Conservation (phyloP, 1,284 basidiomycete genomes). For the Salmacisia buchloeana region DNA sequence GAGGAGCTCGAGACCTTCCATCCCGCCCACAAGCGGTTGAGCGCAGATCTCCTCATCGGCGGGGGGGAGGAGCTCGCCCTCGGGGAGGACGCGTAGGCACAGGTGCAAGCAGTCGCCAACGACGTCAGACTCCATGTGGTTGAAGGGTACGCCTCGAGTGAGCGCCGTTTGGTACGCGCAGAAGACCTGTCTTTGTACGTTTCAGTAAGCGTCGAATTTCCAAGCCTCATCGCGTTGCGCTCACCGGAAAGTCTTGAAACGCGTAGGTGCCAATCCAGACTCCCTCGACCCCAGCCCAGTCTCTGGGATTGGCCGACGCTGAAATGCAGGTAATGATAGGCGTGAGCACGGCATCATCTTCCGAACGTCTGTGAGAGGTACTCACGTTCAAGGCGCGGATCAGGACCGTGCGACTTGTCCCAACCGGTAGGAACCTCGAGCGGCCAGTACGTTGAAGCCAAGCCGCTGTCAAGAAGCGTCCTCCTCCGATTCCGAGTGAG, state of each 20-base stretch:
- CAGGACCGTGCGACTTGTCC: conserved; percentile 2
- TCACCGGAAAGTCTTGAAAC: conserved; percentile 1
- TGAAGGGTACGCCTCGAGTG: not conserved
- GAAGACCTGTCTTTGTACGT: not conserved
- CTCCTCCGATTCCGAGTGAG: not conserved
- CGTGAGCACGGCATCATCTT: not conserved
- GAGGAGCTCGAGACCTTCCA: not conserved
- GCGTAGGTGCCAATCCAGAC: conserved; percentile 2
- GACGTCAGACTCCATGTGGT: not conserved
- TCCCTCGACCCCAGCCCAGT: conserved; percentile 1
- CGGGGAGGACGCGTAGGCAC: not conserved
- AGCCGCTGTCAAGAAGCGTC: not conserved
- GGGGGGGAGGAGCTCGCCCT: not conserved
- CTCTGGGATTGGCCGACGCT: not conserved
- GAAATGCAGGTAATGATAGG: not conserved
- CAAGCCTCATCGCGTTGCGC: not conserved
- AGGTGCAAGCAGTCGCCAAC: not conserved
- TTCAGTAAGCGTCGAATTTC: not conserved
- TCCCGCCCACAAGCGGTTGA: not conserved
- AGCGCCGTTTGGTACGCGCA: not conserved
- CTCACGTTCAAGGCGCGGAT: not conserved
- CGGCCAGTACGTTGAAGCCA: not conserved
- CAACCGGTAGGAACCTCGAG: not conserved
- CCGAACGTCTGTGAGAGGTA: not conserved
- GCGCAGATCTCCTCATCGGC: conserved; percentile 1